Conservation (phyloP, 1,284 basidiomycete species). For the Mycosarcoma maydis region DNA sequence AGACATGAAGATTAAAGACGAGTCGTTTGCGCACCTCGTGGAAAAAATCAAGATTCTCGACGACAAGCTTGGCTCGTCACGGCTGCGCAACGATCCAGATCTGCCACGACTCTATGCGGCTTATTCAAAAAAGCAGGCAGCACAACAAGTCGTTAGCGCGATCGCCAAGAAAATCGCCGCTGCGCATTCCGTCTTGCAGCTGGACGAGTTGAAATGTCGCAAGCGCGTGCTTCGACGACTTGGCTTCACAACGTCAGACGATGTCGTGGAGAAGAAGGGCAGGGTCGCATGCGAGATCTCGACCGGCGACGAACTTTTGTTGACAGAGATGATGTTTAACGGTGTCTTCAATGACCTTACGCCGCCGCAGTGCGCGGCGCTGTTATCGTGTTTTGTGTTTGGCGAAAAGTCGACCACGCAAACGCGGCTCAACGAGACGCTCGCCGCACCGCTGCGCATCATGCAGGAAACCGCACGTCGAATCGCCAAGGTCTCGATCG, state of each 20-base stretch:
- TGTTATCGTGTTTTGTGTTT: conserved; percentile 96
- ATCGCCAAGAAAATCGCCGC: conserved; percentile 85
- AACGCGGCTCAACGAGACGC: conserved; percentile 84
- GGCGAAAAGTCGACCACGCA: conserved; percentile 76
- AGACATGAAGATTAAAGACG: conserved; percentile 96
- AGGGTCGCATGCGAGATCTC: conserved; percentile 98
- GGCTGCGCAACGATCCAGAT: conserved; percentile 71
- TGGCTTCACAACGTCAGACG: conserved; percentile 86
- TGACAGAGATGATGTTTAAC: conserved; percentile 98
- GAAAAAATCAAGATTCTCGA: conserved; percentile 61
- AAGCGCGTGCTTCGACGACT: conserved; percentile 92
- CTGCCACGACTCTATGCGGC: conserved; percentile 79
- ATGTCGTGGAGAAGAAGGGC: conserved; percentile 98
- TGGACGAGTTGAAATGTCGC: conserved; percentile 94
- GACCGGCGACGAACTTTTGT: conserved; percentile 91
- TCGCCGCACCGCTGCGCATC: conserved; percentile 86
- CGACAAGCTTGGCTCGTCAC: conserved; percentile 38
- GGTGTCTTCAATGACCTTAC: conserved; percentile 89
- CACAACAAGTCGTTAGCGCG: conserved; percentile 76
- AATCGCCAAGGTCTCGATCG: conserved; percentile 94
- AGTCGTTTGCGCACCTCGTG: conserved; percentile 82
- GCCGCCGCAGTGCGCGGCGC: conserved; percentile 90
- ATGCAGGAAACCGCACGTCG: conserved; percentile 95
- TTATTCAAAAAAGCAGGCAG: conserved; percentile 81
- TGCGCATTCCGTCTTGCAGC: conserved; percentile 90